Conservation (phyloP, 164 flowering plant species). For the Magnolia sinica region DNA sequence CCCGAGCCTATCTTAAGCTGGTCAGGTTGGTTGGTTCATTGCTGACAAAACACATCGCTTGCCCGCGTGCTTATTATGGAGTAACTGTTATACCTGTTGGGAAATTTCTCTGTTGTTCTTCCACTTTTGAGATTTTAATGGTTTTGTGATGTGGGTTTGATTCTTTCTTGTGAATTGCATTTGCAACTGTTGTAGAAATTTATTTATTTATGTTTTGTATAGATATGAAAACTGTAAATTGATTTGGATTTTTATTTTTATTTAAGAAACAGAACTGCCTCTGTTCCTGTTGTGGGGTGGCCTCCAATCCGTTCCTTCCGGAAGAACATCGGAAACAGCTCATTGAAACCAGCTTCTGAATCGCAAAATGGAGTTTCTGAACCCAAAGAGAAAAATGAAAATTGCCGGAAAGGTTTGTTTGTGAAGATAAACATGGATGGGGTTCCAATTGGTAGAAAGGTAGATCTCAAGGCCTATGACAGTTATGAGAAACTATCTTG, state of each 20-base stretch:
- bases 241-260: not conserved
- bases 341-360: slow-evolving; percentile 46
- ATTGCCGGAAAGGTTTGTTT: slow-evolving; percentile 48
- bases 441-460: slow-evolving; percentile 92
- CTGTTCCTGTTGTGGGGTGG: slow-evolving; percentile 94
- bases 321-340: slow-evolving; percentile 73
- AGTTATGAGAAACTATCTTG: slow-evolving; percentile 72
- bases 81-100: not conserved
- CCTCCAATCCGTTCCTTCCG: slow-evolving; percentile 89
- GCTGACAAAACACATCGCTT: too few species aligned
- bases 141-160: not conserved
- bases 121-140: not conserved
- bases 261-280: slow-evolving; percentile 45
- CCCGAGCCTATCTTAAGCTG: too few species aligned
- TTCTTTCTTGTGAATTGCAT: not conserved
- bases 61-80: not conserved
- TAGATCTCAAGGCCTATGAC: slow-evolving; percentile 72
- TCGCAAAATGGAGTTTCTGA: slow-evolving; percentile 30
- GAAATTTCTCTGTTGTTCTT: not conserved
- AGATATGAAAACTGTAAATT: not conserved
- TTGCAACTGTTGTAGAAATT: not conserved
- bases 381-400: slow-evolving; percentile 30
- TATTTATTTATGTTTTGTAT: not conserved
- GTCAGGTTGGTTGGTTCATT: too few species aligned
- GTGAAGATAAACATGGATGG: slow-evolving; percentile 99